Conservation (phyloP, 2,329 filamentous ascomycete genomes). For the Xylogone sp. region DNA sequence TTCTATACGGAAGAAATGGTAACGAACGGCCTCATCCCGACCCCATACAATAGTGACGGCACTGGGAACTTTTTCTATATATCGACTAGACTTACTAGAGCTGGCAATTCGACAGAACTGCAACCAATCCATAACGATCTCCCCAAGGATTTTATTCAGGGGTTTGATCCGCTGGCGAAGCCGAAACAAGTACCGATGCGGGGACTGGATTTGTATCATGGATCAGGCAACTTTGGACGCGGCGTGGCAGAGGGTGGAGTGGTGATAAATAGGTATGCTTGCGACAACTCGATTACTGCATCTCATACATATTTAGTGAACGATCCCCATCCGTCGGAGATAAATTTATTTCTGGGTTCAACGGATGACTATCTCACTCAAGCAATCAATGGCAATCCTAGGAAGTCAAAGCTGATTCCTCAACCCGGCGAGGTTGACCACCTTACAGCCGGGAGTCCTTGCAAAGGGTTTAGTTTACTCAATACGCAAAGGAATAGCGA, state of each 20-base stretch:
- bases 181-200: constrained; percentile 37
- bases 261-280: constrained; percentile 61
- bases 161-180: constrained; percentile 42
- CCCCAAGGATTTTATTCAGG: constrained; percentile 44
- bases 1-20: constrained; percentile 41
- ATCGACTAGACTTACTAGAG: constrained; percentile 35
- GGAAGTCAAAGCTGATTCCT: constrained; percentile 42
- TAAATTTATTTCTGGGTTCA: constrained; percentile 63
- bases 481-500: constrained; percentile 55
- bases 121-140: constrained; percentile 30
- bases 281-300: constrained; percentile 61
- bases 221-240: constrained; percentile 72
- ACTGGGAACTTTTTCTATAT: constrained; percentile 65
- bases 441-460: constrained; percentile 71
- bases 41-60: constrained; percentile 63
- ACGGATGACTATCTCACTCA: constrained; percentile 63
- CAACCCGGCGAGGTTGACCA: constrained; percentile 61
- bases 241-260: constrained; percentile 70
- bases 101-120: constrained; percentile 20
- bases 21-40: constrained; percentile 38
- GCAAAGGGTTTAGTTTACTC: constrained; percentile 67
- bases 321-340: constrained; percentile 31
- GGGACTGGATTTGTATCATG: constrained; percentile 72
- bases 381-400: constrained; percentile 48
- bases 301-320: constrained; percentile 76